These are phyloP conservation scores for Populus tomentosa DNA, from an alignment of 441 rosid species.

Conservation along the genomic window DNA sequence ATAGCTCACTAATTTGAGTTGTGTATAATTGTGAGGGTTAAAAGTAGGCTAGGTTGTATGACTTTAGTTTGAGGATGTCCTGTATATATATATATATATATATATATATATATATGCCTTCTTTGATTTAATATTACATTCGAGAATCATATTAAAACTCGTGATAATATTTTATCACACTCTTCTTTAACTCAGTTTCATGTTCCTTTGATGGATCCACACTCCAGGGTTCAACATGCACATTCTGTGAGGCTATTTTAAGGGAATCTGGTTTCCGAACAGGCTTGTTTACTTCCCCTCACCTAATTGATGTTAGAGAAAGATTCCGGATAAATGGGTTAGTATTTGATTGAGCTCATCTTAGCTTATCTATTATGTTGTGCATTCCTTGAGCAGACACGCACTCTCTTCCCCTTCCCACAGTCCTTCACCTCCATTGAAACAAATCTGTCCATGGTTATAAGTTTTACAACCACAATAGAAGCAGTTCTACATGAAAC, in stretches of 20 bases:
- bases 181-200: constrained; percentile 5
- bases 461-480: background rate
- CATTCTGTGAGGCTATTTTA: constrained; percentile 80
- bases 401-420: background rate
- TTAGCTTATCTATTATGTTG: background rate
- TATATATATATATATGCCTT: background rate
- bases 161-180: background rate
- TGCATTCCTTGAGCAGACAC: background rate
- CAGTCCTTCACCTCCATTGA: background rate
- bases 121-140: background rate
- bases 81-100: background rate
- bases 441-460: background rate
- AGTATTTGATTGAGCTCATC: constrained; percentile 21
- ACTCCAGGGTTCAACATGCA: constrained; percentile 85
- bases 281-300: constrained; percentile 89
- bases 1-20: background rate
- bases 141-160: constrained; percentile 31
- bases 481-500: background rate
- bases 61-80: background rate
- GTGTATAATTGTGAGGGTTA: background rate
- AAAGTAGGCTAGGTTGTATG: background rate
- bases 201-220: constrained; percentile 9
- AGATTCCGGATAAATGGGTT: constrained; percentile 80
- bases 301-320: constrained; percentile 92
- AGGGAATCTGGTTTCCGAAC: constrained; percentile 79